Evolutionary conservation across 306 rosid genomes (phyloP), one percentile per base, ranked within the genome.

Genomic region (Elaeagnus macrophylla): DNA sequence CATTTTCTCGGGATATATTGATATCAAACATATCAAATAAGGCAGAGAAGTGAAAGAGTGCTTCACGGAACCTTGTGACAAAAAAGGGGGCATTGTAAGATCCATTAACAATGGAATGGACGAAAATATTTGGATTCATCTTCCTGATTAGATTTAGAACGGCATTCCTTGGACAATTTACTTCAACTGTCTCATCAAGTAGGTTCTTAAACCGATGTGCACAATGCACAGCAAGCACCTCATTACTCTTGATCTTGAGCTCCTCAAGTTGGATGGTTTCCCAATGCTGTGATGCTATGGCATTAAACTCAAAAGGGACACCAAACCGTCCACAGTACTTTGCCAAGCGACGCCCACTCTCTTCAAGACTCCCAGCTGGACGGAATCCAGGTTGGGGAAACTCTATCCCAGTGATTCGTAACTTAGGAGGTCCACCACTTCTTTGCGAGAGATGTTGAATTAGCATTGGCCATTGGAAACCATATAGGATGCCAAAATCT

Each of bases 341-440:
- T 35, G 69, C 79, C 37, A 88, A 67, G 57, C 85, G 94, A 13
- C 76, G 79, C 5, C 96, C 96, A 2, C 85, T 88, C 64, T 88
- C 96, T 71, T 78, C 85, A 7, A 82, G 68, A 56, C 85, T 67
- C 37, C 77, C 84, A 1, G 82, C 53, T 0, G 96, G 96, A n/a
- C 88, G 82, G 61, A 88, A 88, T n/a, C 96, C 94, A 2, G 75
- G 67, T 55, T 78, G 91, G 15, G 96, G 96, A 76, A 75, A 39
- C 52, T 88, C 96, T 54, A 88, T 84, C 56, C 90, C 96, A 0
- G 96, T 88, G 53, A 76, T 71, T 9, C 77, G 71, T 47, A 76
- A 68, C 68, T 71, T 67, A 18, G 74, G 74, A 50, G 74, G 69
- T 20, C 78, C 78, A 38, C 78, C 74, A 5, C 19, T 8, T 37